phyloP scores from a whole-genome alignment of 257 asterid species.

The Solanum peruvianum region DNA sequence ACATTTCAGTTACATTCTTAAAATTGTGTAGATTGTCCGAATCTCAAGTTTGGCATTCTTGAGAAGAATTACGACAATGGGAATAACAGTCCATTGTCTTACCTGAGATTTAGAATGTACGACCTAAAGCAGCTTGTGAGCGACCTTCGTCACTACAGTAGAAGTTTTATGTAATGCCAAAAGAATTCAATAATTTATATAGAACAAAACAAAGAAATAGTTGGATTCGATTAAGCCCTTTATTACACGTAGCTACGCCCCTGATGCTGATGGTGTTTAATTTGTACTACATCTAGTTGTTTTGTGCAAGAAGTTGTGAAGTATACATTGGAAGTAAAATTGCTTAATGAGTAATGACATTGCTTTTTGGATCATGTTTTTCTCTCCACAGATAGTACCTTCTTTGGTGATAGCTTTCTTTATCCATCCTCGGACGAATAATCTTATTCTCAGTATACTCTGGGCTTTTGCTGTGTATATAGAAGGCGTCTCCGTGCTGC shows the following conservation, averaged over 20 bases:
- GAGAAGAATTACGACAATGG: neutral
- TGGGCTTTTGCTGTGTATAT: conserved; percentile 84
- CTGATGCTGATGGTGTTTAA: neutral
- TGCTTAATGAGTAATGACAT: neutral
- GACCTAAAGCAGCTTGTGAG: neutral
- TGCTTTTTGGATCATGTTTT: neutral
- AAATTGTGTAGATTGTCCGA: neutral
- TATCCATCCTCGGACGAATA: conserved; percentile 51
- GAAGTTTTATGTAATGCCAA: neutral
- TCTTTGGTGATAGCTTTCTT: conserved; percentile 45
- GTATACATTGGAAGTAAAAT: neutral
- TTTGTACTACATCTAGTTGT: neutral
- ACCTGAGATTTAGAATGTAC: neutral
- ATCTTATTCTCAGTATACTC: conserved; percentile 33
- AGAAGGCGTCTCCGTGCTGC: conserved; percentile 73
- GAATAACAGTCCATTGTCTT: neutral
- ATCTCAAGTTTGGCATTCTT: neutral
- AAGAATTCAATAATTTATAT: neutral
- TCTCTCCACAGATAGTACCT: conserved; percentile 41
- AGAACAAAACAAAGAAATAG: neutral
- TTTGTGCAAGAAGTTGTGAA: neutral
- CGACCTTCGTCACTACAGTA: neutral
- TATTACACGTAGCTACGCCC: neutral
- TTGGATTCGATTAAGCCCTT: neutral
- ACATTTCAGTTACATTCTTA: neutral